Conservation (phyloP, 2,329 filamentous ascomycete genomes). For the Lecanoromycetidae sp. region DNA sequence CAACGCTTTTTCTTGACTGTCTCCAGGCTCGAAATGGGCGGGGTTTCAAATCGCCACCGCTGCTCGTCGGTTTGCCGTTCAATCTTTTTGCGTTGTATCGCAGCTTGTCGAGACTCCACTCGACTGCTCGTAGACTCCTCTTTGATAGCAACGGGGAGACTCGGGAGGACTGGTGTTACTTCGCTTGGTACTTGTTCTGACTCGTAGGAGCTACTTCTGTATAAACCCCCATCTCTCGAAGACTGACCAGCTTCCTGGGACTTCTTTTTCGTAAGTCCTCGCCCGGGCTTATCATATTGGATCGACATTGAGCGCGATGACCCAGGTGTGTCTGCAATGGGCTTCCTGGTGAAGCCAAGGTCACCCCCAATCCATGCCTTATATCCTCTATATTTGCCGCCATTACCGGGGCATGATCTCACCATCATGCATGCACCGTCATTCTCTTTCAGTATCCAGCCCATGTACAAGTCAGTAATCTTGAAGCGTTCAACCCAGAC, state of each 20-base stretch:
- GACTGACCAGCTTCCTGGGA: too few species aligned
- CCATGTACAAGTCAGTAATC: background rate
- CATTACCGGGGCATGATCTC: background rate
- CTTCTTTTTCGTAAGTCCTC: too few species aligned
- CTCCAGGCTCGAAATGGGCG: background rate
- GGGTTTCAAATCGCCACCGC: background rate
- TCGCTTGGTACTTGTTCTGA: background rate
- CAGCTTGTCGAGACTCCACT: background rate
- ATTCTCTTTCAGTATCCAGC: conserved; percentile 2
- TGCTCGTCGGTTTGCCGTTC: background rate
- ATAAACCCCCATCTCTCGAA: too few species aligned
- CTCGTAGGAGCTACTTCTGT: background rate
- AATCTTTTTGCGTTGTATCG: background rate
- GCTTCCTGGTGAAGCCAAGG: conserved; percentile 1
- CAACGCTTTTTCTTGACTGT: background rate
- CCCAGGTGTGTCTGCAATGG: conserved; percentile 5
- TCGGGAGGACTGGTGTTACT: too few species aligned
- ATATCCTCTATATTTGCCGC: background rate
- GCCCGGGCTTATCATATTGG: too few species aligned
- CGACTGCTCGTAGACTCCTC: background rate
- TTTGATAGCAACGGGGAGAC: background rate
- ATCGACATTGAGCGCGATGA: too few species aligned
- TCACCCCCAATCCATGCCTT: conserved; percentile 7
- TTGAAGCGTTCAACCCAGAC: background rate
- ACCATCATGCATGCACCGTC: conserved; percentile 1